phyloP scores from a whole-genome alignment of 495 filamentous ascomycete genomes.

The Neurospora discreta region DNA sequence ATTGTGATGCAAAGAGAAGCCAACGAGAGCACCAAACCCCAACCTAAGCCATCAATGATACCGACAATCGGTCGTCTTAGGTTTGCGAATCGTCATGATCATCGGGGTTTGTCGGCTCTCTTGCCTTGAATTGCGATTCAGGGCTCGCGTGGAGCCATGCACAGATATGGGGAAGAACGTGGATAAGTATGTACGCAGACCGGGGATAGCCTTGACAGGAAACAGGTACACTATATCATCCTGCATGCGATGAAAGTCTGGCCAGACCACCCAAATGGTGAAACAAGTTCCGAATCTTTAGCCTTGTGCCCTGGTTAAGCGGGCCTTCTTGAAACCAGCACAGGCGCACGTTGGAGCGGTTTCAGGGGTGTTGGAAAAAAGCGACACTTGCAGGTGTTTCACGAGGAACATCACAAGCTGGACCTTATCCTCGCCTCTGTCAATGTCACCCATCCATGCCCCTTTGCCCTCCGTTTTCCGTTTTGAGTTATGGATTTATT shows the following conservation, averaged over 20 bases:
- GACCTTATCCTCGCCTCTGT: not conserved
- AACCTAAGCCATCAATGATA: not conserved
- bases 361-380: not conserved
- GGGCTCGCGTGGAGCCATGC: not conserved
- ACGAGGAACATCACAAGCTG: not conserved
- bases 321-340: not conserved
- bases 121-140: not conserved
- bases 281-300: not conserved
- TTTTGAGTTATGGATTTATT: too few relatives aligned
- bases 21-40: not conserved
- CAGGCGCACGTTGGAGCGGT: not conserved
- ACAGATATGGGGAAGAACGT: not conserved
- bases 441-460: not conserved
- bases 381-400: not conserved
- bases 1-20: not conserved
- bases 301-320: not conserved
- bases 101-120: not conserved
- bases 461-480: not conserved
- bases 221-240: not conserved
- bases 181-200: not conserved
- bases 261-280: not conserved
- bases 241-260: not conserved
- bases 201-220: not conserved
- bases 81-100: not conserved
- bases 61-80: not conserved